Evolutionary conservation across 257 asterid species (phyloP).

Genomic region (Salvia miltiorrhiza): DNA sequence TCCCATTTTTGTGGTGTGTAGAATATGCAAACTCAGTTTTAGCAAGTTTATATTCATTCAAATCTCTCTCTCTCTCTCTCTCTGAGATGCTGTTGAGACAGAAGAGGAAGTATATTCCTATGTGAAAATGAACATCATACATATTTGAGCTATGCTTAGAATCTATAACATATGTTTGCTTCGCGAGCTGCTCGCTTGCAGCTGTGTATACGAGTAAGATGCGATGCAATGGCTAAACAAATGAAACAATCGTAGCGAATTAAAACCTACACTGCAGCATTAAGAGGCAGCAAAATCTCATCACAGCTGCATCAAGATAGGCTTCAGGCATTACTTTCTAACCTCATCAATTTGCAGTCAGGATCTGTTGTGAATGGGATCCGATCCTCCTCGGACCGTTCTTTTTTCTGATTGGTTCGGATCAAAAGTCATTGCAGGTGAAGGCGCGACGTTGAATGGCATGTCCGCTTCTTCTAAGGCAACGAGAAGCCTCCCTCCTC

Average conservation of each 20-base stretch:
- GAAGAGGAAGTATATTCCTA: conserved; percentile 7
- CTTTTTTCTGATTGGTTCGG: conserved; percentile 65
- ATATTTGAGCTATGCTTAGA: conserved; percentile 22
- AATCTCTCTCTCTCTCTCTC: conserved; percentile 1
- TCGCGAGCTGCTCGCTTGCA: conserved; percentile 11
- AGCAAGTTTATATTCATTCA: conserved; percentile 15
- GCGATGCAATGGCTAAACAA: conserved; percentile 17
- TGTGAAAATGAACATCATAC: conserved; percentile 15
- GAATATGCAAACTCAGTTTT: conserved; percentile 15
- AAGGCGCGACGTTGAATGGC: conserved; percentile 46
- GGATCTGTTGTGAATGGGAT: conserved; percentile 83
- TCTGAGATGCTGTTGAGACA: not conserved
- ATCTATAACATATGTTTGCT: conserved; percentile 20
- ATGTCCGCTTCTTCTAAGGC: conserved; percentile 32
- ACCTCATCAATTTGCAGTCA: conserved; percentile 23
- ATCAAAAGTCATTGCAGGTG: conserved; percentile 49
- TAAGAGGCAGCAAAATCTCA: conserved; percentile 24
- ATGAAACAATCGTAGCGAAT: conserved; percentile 25
- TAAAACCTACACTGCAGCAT: conserved; percentile 25
- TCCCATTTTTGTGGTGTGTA: conserved; percentile 6
- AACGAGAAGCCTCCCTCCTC: conserved; percentile 38
- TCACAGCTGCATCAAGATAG: conserved; percentile 10
- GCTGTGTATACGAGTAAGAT: not conserved
- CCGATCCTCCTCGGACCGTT: conserved; percentile 67
- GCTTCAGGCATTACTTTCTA: conserved; percentile 25